These are phyloP conservation scores for Psilocybe cubensis DNA, from an alignment of 768 basidiomycete species.

Conservation along the genomic window DNA sequence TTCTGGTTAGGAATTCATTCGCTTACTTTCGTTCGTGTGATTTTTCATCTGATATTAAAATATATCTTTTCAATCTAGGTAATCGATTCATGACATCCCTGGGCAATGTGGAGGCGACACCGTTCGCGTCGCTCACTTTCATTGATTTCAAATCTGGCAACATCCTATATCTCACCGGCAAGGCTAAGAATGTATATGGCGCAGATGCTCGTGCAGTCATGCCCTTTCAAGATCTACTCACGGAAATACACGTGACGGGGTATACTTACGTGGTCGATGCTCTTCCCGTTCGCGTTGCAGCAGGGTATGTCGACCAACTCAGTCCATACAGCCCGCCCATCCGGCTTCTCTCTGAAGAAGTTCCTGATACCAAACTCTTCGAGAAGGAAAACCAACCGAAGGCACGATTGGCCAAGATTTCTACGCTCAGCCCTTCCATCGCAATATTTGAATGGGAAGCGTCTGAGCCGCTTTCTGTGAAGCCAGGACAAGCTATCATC, in stretches of 20 bases:
- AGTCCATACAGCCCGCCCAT: constrained; percentile 68
- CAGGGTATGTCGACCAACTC: constrained; percentile 18
- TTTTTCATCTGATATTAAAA: background rate
- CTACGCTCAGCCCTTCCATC: constrained; percentile 49
- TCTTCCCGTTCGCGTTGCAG: constrained; percentile 52
- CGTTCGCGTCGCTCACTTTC: constrained; percentile 61
- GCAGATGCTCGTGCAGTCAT: constrained; percentile 52
- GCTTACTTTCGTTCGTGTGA: background rate
- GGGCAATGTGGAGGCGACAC: constrained; percentile 62
- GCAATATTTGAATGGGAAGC: constrained; percentile 57
- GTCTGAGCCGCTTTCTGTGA: constrained; percentile 33
- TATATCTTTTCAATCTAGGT: constrained; percentile 38
- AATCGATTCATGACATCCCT: constrained; percentile 68
- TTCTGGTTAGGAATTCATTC: constrained; percentile 43
- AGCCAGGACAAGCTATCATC: constrained; percentile 56
- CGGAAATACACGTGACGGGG: constrained; percentile 52
- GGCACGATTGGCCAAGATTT: constrained; percentile 41
- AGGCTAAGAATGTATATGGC: constrained; percentile 53
- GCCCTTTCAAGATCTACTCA: constrained; percentile 56
- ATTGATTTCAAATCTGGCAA: constrained; percentile 55
- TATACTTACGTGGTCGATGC: constrained; percentile 57
- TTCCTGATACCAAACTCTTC: constrained; percentile 27
- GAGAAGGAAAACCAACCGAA: constrained; percentile 28
- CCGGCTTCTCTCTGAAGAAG: constrained; percentile 53
- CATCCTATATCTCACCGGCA: constrained; percentile 66